Conservation (phyloP, 805 yeast genomes). For the Candida multigemmis region DNA sequence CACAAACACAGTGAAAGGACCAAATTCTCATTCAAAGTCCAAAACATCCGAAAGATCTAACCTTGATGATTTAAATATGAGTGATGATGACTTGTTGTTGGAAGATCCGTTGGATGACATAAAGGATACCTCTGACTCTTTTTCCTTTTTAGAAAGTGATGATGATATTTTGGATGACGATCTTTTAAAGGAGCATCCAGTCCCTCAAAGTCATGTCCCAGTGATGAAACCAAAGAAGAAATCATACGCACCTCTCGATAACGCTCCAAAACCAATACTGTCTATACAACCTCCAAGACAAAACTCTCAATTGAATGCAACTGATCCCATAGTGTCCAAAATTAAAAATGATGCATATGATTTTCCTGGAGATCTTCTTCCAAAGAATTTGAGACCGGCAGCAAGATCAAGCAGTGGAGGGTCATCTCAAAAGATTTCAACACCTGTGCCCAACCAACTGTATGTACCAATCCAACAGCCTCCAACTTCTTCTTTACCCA, state of each 20-base stretch:
- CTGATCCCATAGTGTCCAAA: conserved; percentile 24
- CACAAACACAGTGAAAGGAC: background rate
- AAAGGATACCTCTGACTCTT: conserved; percentile 3
- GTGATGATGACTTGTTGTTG: conserved; percentile 1
- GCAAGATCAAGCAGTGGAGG: conserved; percentile 13
- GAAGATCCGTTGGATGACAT: background rate
- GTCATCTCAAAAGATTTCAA: conserved; percentile 1
- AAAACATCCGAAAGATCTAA: background rate
- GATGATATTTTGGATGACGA: conserved; percentile 39
- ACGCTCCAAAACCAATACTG: background rate
- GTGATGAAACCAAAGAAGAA: background rate
- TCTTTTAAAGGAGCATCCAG: conserved; percentile 8
- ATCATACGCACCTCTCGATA: background rate
- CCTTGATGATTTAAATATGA: conserved; percentile 1
- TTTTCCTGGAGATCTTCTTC: conserved; percentile 51
- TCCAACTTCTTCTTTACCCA: conserved; percentile 3
- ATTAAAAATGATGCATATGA: conserved; percentile 72
- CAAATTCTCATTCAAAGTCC: background rate
- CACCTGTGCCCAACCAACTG: conserved; percentile 5
- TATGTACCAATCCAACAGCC: conserved; percentile 1
- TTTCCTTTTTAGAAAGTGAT: conserved; percentile 34
- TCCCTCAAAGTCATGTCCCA: background rate
- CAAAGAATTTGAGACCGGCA: conserved; percentile 29
- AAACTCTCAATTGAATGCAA: conserved; percentile 1
- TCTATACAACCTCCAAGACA: conserved; percentile 2